Conservation (phyloP, 257 asterid species). For the Ehretia macrophylla region DNA sequence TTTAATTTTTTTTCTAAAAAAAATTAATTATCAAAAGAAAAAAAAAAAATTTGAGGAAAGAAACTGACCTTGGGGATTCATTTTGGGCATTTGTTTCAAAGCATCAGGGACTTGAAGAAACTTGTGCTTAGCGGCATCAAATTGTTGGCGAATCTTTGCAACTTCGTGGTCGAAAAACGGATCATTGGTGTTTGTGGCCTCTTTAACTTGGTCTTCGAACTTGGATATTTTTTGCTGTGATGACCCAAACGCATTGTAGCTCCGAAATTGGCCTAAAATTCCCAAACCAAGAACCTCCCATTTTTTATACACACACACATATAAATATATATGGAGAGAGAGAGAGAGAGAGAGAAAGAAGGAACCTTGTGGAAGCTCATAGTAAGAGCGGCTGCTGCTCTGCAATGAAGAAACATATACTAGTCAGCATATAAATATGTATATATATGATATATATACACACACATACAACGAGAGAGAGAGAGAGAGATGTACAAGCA, state of each 20-base stretch:
- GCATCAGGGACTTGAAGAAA: slow-evolving; percentile 69
- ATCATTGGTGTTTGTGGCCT: slow-evolving; percentile 14
- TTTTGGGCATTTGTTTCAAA: slow-evolving; percentile 64
- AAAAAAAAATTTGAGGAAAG: neutral
- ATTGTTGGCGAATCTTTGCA: slow-evolving; percentile 52
- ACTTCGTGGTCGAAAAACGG: slow-evolving; percentile 45
- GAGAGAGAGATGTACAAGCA: slow-evolving; percentile 39
- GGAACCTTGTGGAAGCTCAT: slow-evolving; percentile 46
- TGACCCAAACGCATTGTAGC: slow-evolving; percentile 32
- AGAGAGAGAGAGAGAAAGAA: slow-evolving; percentile 13
- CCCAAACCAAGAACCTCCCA: slow-evolving; percentile 15
- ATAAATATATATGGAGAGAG: neutral
- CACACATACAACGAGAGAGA: neutral
- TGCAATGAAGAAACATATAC: slow-evolving; percentile 27
- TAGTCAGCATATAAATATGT: slow-evolving; percentile 5
- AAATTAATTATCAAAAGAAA: no score
- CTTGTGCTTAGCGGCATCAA: slow-evolving; percentile 56
- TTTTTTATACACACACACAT: neutral
- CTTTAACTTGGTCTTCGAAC: slow-evolving; percentile 37
- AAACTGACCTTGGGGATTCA: slow-evolving; percentile 73
- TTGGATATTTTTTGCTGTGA: slow-evolving; percentile 36
- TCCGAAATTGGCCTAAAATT: slow-evolving; percentile 26
- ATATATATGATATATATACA: neutral
- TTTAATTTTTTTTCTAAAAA: no score
- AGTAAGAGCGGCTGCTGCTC: slow-evolving; percentile 26